Evolutionary conservation across 2,329 filamentous ascomycete species (phyloP).

Genomic region (Pseudocercospora fijiensis): DNA sequence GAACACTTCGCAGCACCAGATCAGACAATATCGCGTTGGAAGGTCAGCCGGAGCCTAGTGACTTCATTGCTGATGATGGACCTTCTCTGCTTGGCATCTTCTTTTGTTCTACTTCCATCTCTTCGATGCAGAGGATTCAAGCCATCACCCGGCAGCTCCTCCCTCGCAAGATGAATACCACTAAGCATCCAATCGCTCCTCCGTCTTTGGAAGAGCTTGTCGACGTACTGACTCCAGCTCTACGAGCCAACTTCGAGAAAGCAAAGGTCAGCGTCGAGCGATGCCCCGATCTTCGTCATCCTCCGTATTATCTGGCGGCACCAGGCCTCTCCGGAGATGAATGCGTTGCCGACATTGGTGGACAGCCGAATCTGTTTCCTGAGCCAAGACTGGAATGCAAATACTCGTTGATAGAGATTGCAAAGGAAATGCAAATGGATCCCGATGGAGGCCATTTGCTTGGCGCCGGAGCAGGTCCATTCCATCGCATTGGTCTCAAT

Average conservation of each 20-base stretch:
- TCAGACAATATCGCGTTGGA: not conserved
- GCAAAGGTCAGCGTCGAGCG: slow-evolving; percentile 24
- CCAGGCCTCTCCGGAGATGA: slow-evolving; percentile 33
- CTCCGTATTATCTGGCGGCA: slow-evolving; percentile 33
- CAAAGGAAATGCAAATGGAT: slow-evolving; percentile 31
- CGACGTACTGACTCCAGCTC: slow-evolving; percentile 24
- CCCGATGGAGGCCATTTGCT: slow-evolving; percentile 28
- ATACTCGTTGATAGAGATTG: slow-evolving; percentile 31
- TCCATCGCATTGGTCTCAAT: slow-evolving; percentile 32
- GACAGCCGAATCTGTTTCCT: slow-evolving; percentile 36
- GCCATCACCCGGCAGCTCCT: slow-evolving; percentile 4
- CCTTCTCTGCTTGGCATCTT: not conserved
- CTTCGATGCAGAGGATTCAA: slow-evolving; percentile 4
- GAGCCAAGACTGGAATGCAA: slow-evolving; percentile 33
- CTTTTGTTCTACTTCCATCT: not conserved
- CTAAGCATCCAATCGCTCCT: slow-evolving; percentile 27
- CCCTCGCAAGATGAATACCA: slow-evolving; percentile 26
- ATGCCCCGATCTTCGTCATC: slow-evolving; percentile 32
- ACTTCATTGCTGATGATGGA: slow-evolving; percentile 4
- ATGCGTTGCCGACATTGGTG: slow-evolving; percentile 34
- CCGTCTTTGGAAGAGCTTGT: slow-evolving; percentile 31
- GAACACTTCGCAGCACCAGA: not conserved
- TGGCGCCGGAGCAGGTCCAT: slow-evolving; percentile 35
- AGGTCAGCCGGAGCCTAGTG: slow-evolving; percentile 4
- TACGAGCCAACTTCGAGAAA: slow-evolving; percentile 30